Conservation (phyloP, 1,284 basidiomycete genomes). For the Melanopsichium pennsylvanicum region DNA sequence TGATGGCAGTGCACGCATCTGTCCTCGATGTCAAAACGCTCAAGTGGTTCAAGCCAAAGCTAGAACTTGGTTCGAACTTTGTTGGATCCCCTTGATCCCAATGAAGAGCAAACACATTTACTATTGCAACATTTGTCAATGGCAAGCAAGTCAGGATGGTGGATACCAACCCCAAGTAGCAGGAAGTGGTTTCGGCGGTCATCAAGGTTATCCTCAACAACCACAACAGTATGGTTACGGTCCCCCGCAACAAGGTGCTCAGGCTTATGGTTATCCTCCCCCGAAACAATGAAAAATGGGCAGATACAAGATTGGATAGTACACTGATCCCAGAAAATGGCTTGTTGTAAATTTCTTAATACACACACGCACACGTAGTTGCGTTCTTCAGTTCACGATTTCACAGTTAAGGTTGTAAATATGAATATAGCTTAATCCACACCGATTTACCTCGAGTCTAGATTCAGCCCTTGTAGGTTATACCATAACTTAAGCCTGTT, state of each 20-base stretch:
- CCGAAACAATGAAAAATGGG: slow-evolving; percentile 43
- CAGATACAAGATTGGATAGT: too few relatives aligned
- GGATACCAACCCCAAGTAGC: slow-evolving; percentile 56
- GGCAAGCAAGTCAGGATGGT: slow-evolving; percentile 52
- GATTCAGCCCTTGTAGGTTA: too few relatives aligned
- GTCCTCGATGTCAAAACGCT: slow-evolving; percentile 63
- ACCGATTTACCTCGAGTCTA: too few relatives aligned
- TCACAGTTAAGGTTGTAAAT: too few relatives aligned
- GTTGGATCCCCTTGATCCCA: slow-evolving; percentile 63
- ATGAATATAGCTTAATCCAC: too few relatives aligned
- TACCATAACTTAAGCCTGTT: too few relatives aligned
- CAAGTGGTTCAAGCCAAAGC: slow-evolving; percentile 60
- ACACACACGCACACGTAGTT: too few relatives aligned
- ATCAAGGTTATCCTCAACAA: slow-evolving; percentile 26
- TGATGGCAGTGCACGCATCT: slow-evolving; percentile 56
- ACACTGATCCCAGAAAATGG: too few relatives aligned
- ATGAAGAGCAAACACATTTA: slow-evolving; percentile 56
- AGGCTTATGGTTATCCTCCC: slow-evolving; percentile 46
- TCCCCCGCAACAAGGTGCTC: slow-evolving; percentile 26
- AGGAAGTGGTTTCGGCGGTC: slow-evolving; percentile 29
- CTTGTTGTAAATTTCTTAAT: too few relatives aligned
- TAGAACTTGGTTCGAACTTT: slow-evolving; percentile 63
- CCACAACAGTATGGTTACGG: slow-evolving; percentile 52
- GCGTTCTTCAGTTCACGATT: too few relatives aligned
- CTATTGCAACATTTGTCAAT: slow-evolving; percentile 63